These are phyloP conservation scores for Vitis hybrid DNA, from an alignment of 177 flowering plant species.

Conservation along the genomic window DNA sequence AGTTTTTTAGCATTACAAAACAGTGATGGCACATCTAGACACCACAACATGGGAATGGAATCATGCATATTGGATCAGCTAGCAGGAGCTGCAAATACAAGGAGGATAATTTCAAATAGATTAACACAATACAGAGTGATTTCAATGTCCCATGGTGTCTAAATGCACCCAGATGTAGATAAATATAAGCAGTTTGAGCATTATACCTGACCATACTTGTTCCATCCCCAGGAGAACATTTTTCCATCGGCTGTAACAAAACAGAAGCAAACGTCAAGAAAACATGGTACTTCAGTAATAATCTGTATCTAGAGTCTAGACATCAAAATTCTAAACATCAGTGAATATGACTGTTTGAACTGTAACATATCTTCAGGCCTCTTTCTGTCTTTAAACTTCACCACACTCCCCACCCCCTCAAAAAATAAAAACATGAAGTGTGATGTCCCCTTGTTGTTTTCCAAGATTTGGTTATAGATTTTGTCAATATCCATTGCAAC, in stretches of 20 bases:
- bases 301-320: too few relatives aligned
- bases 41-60: neutral
- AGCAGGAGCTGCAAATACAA: too few relatives aligned
- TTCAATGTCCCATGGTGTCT: neutral
- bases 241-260: slow-evolving; percentile 36
- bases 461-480: too few relatives aligned
- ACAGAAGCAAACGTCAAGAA: too few relatives aligned
- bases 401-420: slow-evolving; percentile 32
- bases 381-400: too few relatives aligned
- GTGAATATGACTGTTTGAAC: too few relatives aligned
- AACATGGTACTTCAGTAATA: too few relatives aligned
- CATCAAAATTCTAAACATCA: too few relatives aligned
- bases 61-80: neutral
- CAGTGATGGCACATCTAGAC: neutral
- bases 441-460: too few relatives aligned
- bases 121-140: neutral
- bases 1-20: neutral
- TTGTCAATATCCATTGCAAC: too few relatives aligned
- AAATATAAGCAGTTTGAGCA: neutral
- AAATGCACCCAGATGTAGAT: neutral
- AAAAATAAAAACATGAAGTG: slow-evolving; percentile 15
- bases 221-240: slow-evolving; percentile 99
- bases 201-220: slow-evolving; percentile 97
- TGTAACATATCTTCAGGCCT: too few relatives aligned
- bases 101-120: neutral